Conservation (phyloP, 257 asterid species). For the Haberlea rhodopensis region DNA sequence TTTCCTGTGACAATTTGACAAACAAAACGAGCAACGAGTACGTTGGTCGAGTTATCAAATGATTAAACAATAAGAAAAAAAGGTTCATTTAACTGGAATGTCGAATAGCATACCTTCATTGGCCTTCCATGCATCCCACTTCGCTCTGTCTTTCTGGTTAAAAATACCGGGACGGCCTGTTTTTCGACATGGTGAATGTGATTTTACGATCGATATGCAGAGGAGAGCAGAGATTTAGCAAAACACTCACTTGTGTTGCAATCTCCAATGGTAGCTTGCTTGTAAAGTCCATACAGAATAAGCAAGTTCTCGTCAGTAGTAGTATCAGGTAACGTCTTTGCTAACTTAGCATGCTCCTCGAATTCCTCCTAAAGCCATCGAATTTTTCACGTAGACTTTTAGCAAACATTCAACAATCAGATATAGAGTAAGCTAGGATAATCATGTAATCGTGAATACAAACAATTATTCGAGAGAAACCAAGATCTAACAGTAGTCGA, state of each 20-base stretch:
- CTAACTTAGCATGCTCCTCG: constrained; percentile 83
- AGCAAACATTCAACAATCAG: neutral
- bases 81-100: neutral
- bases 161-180: constrained; percentile 93
- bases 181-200: constrained; percentile 8
- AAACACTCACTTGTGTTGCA: constrained; percentile 67
- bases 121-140: constrained; percentile 99
- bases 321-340: constrained; percentile 73
- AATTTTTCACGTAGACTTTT: neutral
- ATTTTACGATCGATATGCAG: neutral
- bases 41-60: constrained; percentile 1
- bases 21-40: neutral
- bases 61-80: neutral
- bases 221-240: neutral
- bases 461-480: neutral
- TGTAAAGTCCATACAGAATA: constrained; percentile 84
- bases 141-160: constrained; percentile 75
- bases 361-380: constrained; percentile 68
- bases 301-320: constrained; percentile 71
- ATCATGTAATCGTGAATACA: neutral
- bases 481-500: neutral
- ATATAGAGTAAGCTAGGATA: neutral
- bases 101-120: constrained; percentile 61
- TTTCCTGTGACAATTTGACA: constrained; percentile 51
- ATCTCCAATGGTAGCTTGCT: constrained; percentile 76